phyloP scores from a whole-genome alignment of 768 basidiomycete genomes.

The Naganishia antarctica region DNA sequence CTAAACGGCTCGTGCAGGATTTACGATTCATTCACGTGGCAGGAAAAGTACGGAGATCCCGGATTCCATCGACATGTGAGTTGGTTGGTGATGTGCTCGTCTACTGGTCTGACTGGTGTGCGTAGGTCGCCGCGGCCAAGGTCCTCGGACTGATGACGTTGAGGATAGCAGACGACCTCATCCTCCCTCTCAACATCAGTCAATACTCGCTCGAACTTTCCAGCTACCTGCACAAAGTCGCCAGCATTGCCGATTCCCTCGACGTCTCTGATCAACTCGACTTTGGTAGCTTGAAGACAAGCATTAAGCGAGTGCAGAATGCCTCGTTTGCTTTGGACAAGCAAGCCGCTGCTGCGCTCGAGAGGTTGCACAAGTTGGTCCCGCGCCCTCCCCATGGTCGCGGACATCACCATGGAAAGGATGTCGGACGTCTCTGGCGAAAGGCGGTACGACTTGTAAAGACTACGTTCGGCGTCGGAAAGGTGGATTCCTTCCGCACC shows the following conservation, averaged over 20 bases:
- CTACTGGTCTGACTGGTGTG: no score
- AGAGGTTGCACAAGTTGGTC: constrained; percentile 38
- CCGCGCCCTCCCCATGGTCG: not conserved
- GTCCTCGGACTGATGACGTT: constrained; percentile 60
- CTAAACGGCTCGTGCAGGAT: constrained; percentile 55
- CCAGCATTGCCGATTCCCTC: constrained; percentile 50
- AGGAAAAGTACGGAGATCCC: constrained; percentile 65
- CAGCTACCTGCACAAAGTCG: constrained; percentile 58
- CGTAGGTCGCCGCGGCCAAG: constrained; percentile 63
- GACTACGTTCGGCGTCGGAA: not conserved
- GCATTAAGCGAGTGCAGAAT: constrained; percentile 44
- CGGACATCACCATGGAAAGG: not conserved
- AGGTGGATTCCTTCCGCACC: no score
- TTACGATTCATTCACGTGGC: constrained; percentile 69
- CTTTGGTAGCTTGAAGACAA: constrained; percentile 39
- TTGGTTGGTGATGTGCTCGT: not conserved
- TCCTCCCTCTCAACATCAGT: constrained; percentile 66
- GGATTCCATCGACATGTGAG: constrained; percentile 23
- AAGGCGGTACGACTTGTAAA: constrained; percentile 11
- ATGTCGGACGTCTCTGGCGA: not conserved
- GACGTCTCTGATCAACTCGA: constrained; percentile 36
- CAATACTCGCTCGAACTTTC: constrained; percentile 61
- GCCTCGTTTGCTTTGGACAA: constrained; percentile 47
- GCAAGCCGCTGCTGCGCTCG: constrained; percentile 33
- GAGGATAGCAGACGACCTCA: constrained; percentile 56